Evolutionary conservation across 2,329 filamentous ascomycete genomes (phyloP).

Genomic region (Alternaria sp.): DNA sequence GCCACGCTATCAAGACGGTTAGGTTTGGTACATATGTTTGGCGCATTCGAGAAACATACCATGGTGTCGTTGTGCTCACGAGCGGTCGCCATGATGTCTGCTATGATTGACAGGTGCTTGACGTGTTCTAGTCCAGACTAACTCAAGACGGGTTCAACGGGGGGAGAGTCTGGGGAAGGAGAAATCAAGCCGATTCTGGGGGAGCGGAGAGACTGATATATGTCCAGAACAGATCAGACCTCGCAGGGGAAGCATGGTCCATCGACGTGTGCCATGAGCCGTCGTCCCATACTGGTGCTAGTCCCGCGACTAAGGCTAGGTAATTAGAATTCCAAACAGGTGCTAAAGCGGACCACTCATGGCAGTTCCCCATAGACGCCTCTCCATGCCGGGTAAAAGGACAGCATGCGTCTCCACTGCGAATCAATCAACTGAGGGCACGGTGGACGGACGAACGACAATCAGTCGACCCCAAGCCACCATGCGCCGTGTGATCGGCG

Average conservation of each 20-base stretch:
- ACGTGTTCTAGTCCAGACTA: not conserved
- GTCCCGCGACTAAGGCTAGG: slow-evolving; percentile 26
- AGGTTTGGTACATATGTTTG: slow-evolving; percentile 1
- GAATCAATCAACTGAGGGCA: slow-evolving; percentile 29
- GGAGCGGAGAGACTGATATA: slow-evolving; percentile 42
- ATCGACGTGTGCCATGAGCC: slow-evolving; percentile 44
- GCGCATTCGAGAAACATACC: slow-evolving; percentile 26
- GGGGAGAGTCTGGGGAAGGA: slow-evolving; percentile 32
- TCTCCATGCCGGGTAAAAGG: slow-evolving; percentile 45
- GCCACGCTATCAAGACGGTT: slow-evolving; percentile 25
- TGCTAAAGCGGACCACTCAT: slow-evolving; percentile 38
- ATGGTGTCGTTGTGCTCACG: slow-evolving; percentile 44
- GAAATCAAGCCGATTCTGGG: slow-evolving; percentile 30
- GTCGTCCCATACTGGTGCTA: slow-evolving; percentile 27
- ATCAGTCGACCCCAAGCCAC: slow-evolving; percentile 28
- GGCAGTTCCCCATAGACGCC: slow-evolving; percentile 35
- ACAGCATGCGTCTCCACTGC: slow-evolving; percentile 29
- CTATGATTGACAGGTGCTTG: slow-evolving; percentile 1
- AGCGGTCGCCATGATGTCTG: slow-evolving; percentile 51
- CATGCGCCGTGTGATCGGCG: slow-evolving; percentile 36
- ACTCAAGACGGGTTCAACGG: not conserved
- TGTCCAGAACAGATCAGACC: slow-evolving; percentile 26
- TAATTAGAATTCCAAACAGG: slow-evolving; percentile 39
- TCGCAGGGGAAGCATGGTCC: slow-evolving; percentile 30
- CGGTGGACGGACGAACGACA: slow-evolving; percentile 26